Conservation (phyloP, 768 basidiomycete genomes). For the Naganishia randhawae region DNA sequence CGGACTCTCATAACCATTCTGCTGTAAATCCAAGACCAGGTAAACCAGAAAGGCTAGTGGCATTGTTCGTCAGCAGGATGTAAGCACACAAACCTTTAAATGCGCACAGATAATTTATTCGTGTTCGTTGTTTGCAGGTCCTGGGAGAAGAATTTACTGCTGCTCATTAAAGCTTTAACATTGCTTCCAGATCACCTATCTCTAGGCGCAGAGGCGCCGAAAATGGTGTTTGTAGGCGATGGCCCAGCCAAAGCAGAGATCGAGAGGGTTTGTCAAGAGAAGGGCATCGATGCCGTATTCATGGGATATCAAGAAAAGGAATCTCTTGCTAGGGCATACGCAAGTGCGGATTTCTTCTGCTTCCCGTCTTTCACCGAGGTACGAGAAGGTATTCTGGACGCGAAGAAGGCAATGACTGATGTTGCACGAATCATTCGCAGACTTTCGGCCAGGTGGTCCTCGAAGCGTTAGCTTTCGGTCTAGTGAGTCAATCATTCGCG, state of each 20-base stretch:
- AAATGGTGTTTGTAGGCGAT: constrained; percentile 54
- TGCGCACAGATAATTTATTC: not conserved
- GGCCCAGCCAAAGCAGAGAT: constrained; percentile 52
- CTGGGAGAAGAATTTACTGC: constrained; percentile 55
- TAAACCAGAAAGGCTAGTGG: constrained; percentile 38
- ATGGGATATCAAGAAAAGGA: constrained; percentile 51
- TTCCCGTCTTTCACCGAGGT: constrained; percentile 52
- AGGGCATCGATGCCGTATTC: constrained; percentile 51
- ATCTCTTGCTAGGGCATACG: constrained; percentile 53
- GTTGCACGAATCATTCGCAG: constrained; percentile 22
- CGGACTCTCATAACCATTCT: not conserved
- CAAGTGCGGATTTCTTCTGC: constrained; percentile 55
- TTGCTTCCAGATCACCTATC: constrained; percentile 40
- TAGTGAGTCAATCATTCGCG: constrained; percentile 30
- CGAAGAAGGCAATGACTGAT: constrained; percentile 24
- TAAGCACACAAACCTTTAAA: constrained; percentile 6
- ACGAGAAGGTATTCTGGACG: not conserved
- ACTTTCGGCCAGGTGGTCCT: constrained; percentile 54
- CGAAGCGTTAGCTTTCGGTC: constrained; percentile 54
- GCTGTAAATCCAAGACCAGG: not conserved
- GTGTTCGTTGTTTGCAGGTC: constrained; percentile 35
- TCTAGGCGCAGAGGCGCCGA: constrained; percentile 33
- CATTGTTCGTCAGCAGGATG: constrained; percentile 53
- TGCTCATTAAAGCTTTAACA: constrained; percentile 52
- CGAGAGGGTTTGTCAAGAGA: constrained; percentile 43